A percentile compares a stretch with the other conserved stretches of the same genome.
phyloP scores from a whole-genome alignment of 1,139 yeast genomes.

The Zygosaccharomyces pseudobailii region DNA sequence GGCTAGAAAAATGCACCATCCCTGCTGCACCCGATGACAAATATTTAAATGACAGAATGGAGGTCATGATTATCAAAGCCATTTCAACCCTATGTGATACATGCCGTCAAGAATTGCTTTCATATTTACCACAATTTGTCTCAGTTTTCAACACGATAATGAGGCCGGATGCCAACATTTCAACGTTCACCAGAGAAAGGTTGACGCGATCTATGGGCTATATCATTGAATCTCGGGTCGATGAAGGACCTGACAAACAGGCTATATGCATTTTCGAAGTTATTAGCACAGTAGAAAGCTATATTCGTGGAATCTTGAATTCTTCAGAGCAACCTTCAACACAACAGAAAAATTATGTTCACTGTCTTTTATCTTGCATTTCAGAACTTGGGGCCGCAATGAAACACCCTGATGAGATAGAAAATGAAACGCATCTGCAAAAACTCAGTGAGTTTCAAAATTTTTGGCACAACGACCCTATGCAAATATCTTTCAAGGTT shows the following conservation, averaged over 20 bases:
- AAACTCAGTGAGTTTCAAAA: constrained; percentile 32
- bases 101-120: constrained; percentile 46
- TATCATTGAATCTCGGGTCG: constrained; percentile 48
- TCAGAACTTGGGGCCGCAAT: constrained; percentile 67
- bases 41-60: constrained; percentile 26
- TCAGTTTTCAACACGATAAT: constrained; percentile 50
- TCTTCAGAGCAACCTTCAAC: constrained; percentile 15
- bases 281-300: constrained; percentile 26
- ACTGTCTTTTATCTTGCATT: constrained; percentile 57
- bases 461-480: constrained; percentile 39
- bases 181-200: constrained; percentile 53
- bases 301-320: constrained; percentile 21
- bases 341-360: constrained; percentile 36
- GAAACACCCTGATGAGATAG: constrained; percentile 51
- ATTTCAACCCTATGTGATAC: constrained; percentile 58
- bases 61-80: constrained; percentile 49
- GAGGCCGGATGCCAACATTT: constrained; percentile 39
- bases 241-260: constrained; percentile 42
- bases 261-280: constrained; percentile 33
- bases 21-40: constrained; percentile 7
- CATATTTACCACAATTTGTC: constrained; percentile 50
- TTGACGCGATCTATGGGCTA: constrained; percentile 59
- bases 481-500: constrained; percentile 36
- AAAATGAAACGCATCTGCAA: constrained; percentile 30
- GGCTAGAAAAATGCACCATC: constrained; percentile 33